Evolutionary conservation across 352 stramenopile species (phyloP), one percentile per base, ranked within the genome.

Genomic region (Pythium guiyangense): DNA sequence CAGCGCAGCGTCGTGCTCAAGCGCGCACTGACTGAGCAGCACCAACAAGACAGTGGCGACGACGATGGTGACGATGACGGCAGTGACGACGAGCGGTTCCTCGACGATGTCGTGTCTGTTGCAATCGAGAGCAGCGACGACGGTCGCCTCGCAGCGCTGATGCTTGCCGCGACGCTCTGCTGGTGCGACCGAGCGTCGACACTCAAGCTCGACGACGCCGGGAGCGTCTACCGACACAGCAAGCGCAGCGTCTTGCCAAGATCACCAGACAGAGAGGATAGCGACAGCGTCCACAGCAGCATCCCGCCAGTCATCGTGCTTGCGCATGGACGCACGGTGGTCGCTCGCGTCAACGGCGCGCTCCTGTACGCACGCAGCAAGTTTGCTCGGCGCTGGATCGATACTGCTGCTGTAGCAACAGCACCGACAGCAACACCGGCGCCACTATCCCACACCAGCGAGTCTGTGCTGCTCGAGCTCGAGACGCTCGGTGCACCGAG

Each of bases 131-230:
- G 29, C 6, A 42, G 25, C n/a, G 49, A 63, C 20, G 57, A 63
- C 35, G 57, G 44, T 1, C 42, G 29, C 14, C 18, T 63, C 25
- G 57, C 42, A 6, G 29, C 49, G 5, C 22, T 57, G 44, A 17
- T 63, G 10, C 49, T 63, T 15, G 18, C 43, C n/a, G 57, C 57
- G 11, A 20, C 42, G 4, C 43, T 63, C 39, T 46, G 22, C n/a
- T 57, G 49, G 49, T 57, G 57, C 22, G 57, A 63, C n/a, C 52
- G 47, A 15, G 39, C 17, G 34, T 63, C 49, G 9, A 35, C 46
- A 5, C 57, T 63, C 22, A 57, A 52, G 22, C 20, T 58, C 10
- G 57, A 58, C 4, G 57, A 57, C 14, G 25, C 26, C 10, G 26
- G 57, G 2, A 43, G 57, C 35, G 57, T 39, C 27, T 63, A 57